Evolutionary conservation across 2,329 filamentous ascomycete species (phyloP), one percentile per base, ranked within the genome.

Genomic region (Diplodia intermedia): DNA sequence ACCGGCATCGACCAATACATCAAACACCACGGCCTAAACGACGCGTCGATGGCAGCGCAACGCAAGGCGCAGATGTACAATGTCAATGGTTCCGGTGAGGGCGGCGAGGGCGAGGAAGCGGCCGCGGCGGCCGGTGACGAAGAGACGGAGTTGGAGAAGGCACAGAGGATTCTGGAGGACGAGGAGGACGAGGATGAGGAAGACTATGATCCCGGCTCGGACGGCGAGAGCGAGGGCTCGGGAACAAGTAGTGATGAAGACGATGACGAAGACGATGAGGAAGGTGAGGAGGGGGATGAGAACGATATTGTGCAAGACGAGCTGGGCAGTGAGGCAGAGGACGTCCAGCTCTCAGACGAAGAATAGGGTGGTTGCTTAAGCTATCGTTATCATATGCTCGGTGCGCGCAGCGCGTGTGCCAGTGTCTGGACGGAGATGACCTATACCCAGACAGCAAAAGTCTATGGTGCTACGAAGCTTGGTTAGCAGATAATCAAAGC

Each of bases 1-100:
- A 80, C 82, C 0, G 87, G 86, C 18, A 89, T 90, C 57, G 87
- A 89, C 70, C 80, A 81, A 5, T 90, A 89, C 70, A 82, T 90
- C 68, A 88, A 88, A 75, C 81, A 82, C 36, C 87, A 89, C 72
- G 81, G 83, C 6, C 78, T 90, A 38, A 87, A 90, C 66, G 88
- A 90, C 73, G 86, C 87, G 2, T 88, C 86, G 73, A 81, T 90
- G 77, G 88, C 88, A 1, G 87, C 86, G 31, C 82, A 83, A 38
- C 78, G 88, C 47, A 81, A 86, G 31, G 88, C 88, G 6, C 89
- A 88, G 79, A 85, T 82, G 69, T 82, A 87, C 63, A 88, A 88
- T 72, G 80, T 82, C 49, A 85, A 85, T 66, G 78, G 76, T 9
- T 71, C 72, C 1, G 71, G 71, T 9, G 74, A 75, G 11, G 73